phyloP scores from a whole-genome alignment of 2,329 filamentous ascomycete genomes.

The Grosmannia huntii region DNA sequence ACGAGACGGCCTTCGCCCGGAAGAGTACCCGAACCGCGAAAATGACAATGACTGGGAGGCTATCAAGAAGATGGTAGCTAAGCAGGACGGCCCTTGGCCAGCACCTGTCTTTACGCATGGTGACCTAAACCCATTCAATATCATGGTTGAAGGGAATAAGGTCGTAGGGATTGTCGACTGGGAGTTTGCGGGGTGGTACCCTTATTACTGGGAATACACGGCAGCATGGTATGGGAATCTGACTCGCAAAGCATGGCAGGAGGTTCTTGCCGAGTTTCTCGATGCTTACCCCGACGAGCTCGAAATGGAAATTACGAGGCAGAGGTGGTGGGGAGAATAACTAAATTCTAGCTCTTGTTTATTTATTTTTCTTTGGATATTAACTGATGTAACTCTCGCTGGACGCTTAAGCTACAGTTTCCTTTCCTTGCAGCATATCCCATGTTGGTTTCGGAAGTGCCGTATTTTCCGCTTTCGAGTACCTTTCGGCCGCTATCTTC shows the following conservation, averaged over 20 bases:
- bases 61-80: background rate
- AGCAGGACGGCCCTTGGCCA: background rate
- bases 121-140: constrained; percentile 33
- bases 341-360: too few species aligned
- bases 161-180: constrained; percentile 33
- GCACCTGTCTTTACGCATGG: constrained; percentile 36
- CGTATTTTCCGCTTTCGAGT: constrained; percentile 5
- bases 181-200: constrained; percentile 34
- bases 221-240: background rate
- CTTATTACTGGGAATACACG: constrained; percentile 25
- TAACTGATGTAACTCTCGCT: too few species aligned
- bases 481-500: constrained; percentile 19
- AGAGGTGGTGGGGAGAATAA: background rate
- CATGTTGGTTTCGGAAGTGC: constrained; percentile 18
- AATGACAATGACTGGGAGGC: background rate
- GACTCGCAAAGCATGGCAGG: background rate
- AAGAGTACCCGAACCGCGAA: background rate
- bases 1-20: background rate
- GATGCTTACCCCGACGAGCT: background rate
- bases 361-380: too few species aligned
- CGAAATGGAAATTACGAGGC: background rate
- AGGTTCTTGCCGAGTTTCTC: background rate
- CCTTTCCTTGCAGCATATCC: constrained; percentile 16
- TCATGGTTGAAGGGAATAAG: constrained; percentile 25
- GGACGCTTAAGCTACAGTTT: constrained; percentile 6